Evolutionary conservation across 257 asterid species (phyloP), one percentile per base, ranked within the genome.

Genomic region (Solanum commersonii): DNA sequence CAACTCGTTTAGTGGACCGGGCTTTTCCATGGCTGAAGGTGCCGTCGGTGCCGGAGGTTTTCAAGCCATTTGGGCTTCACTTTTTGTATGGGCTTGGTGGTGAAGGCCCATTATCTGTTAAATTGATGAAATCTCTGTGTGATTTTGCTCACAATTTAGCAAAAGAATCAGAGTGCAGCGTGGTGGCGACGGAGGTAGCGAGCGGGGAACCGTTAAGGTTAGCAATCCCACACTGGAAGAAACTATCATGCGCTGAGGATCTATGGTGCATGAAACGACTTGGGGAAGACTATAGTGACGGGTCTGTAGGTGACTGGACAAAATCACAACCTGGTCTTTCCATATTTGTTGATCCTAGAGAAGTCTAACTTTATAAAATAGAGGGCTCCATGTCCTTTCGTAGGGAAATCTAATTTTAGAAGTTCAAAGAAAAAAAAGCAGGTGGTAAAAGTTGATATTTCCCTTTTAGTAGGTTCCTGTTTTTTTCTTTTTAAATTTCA

Each of bases 311-410:
- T 88, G 99, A 96, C 92, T 96, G 99, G 99, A 95, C 98, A 1
- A 95, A 95, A 89, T 94, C 98, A 59, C 94, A 90, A 56, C 95
- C 98, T 88, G 96, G 94, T 72, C 68, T 72, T 68, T 95, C 98
- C 52, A 93, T 95, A 93, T 96, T 96, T 92, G 98, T 96, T 87
- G 99, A 96, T 93, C 99, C 98, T 12, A 94, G 98, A 86, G 99
- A 95, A 91, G 90, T 95, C 89, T 94, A 89, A 86, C 70, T 82
- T 46, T 82, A 82, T 82, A 15, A 25, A 11, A 79, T 12, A 12
- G 33, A 59, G n/a, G n/a, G 65, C 63, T 37, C 84, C 42, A 29
- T 82, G 67, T 27, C 85, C 85, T 79, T 79, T 79, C 27, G 84
- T 60, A 78, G 23, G 11, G 40, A 84, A 84, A 86, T 89, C 89